phyloP scores from a whole-genome alignment of 768 basidiomycete genomes.

The Kockovaella imperatae region DNA sequence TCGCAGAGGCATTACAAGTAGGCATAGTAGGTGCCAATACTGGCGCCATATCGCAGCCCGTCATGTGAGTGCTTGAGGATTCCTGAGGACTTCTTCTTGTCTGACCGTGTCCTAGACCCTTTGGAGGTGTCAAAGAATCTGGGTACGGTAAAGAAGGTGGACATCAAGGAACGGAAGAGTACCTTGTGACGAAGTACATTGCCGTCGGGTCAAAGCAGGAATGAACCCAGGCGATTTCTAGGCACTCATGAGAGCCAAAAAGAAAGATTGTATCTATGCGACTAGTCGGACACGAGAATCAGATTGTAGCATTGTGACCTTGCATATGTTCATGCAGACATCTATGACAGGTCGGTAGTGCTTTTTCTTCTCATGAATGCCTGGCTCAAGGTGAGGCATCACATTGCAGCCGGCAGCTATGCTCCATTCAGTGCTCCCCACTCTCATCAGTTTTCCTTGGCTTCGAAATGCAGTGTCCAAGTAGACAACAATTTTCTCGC shows the following conservation, averaged over 20 bases:
- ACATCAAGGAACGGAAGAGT: slow-evolving; percentile 78
- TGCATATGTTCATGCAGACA: too few relatives aligned
- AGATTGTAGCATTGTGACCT: too few relatives aligned
- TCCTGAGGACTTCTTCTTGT: neutral
- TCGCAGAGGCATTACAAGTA: slow-evolving; percentile 87
- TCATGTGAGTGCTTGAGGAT: slow-evolving; percentile 29
- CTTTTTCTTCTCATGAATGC: too few relatives aligned
- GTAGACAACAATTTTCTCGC: slow-evolving; percentile 70
- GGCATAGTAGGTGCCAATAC: slow-evolving; percentile 59
- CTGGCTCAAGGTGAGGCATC: too few relatives aligned
- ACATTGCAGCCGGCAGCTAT: too few relatives aligned
- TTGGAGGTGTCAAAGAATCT: slow-evolving; percentile 54
- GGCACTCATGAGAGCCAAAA: too few relatives aligned
- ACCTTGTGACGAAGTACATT: slow-evolving; percentile 27
- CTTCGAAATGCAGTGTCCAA: slow-evolving; percentile 74
- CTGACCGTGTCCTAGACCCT: slow-evolving; percentile 15
- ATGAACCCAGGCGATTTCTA: too few relatives aligned
- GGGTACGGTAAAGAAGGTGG: slow-evolving; percentile 80
- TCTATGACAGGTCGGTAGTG: too few relatives aligned
- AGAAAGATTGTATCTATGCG: too few relatives aligned
- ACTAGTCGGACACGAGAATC: too few relatives aligned
- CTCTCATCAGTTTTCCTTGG: too few relatives aligned
- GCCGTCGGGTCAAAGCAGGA: slow-evolving; percentile 19
- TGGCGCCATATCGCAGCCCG: slow-evolving; percentile 37
- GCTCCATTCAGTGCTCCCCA: too few relatives aligned